Base-by-base conservation (phyloP, 345 rosid species). In the Lumnitzera racemosa region DNA sequence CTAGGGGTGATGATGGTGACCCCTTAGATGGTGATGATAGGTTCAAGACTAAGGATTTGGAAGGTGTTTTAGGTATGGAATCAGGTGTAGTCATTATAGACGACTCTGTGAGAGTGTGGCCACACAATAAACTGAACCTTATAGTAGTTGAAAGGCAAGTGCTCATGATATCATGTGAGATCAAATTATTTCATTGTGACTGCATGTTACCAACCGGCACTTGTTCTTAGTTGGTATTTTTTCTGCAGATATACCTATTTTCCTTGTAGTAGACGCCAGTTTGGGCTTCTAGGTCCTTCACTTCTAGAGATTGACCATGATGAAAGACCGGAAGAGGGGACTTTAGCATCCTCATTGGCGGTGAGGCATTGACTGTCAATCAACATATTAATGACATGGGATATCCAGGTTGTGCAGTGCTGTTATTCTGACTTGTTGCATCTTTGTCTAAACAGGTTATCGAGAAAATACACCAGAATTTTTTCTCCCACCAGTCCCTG, bases 61-160 rank as follows among this genome's bases (percentile, higher is more conserved):
- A 94, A 77, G 99, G 99, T 50, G 99, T 94, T 62, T 58, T 94
- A 76, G 99, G 99, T 51, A 86, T 94, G 99, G 97, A 94, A 72
- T 94, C 99, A 5, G 79, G 83, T 71, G 99, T 94, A 20, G 92
- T 94, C 51, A 90, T 94, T 63, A 79, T 94, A 64, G 99, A 94
- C 15, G 99, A 94, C 76, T 94, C 99, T 57, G 86, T 90, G 53
- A 84, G 96, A 68, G 97, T 94, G 43, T 94, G 99, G 99, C 99
- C 99, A 31, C 96, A 76, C 72, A 81, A 90, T 80, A 90, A 83
- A 74, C 70, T 86, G 77, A 94, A 94, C 73, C 73, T 94, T 64
- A 94, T 94, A 61, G 95, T 77, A 67, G 99, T 94, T 56, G 99
- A 94, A 79, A 88, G 99, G 99, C 79, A 77, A 64, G 57, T 29